phyloP scores from a whole-genome alignment of 352 stramenopile genomes.

The Phytopythium oedochilum region DNA sequence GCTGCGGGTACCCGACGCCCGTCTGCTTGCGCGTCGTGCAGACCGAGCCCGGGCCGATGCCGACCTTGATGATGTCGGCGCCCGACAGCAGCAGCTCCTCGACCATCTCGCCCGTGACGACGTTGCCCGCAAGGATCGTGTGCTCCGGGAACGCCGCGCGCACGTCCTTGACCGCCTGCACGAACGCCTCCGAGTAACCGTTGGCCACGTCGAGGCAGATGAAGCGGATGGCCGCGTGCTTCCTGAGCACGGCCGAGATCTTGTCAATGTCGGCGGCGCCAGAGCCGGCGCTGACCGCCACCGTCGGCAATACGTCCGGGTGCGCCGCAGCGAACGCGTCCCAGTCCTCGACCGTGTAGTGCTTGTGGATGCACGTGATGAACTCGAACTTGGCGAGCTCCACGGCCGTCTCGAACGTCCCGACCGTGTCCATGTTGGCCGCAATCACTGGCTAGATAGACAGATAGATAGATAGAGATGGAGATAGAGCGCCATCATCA shows the following conservation, averaged over 20 bases:
- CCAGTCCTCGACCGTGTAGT: conserved; percentile 81
- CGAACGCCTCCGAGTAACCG: conserved; percentile 86
- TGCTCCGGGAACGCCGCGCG: conserved; percentile 54
- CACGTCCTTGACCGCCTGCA: conserved; percentile 68
- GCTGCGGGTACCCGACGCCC: conserved; percentile 89
- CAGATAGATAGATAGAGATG: no score
- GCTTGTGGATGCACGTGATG: conserved; percentile 90
- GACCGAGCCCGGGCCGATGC: conserved; percentile 89
- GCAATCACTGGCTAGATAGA: conserved; percentile 84
- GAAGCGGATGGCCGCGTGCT: conserved; percentile 62
- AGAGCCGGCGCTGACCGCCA: conserved; percentile 80
- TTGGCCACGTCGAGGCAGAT: conserved; percentile 91
- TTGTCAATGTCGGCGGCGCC: conserved; percentile 64
- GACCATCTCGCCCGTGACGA: conserved; percentile 91
- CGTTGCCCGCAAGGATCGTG: conserved; percentile 91
- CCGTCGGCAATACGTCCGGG: conserved; percentile 52
- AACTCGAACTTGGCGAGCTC: conserved; percentile 77
- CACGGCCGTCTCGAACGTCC: conserved; percentile 88
- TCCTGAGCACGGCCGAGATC: conserved; percentile 55
- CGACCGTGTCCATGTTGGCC: conserved; percentile 91
- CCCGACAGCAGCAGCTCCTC: conserved; percentile 89
- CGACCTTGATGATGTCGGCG: conserved; percentile 93
- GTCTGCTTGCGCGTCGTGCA: conserved; percentile 93
- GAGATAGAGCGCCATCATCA: no score
- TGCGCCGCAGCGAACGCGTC: conserved; percentile 43